Evolutionary conservation across 306 rosid species (phyloP), one percentile per base, ranked within the genome.

Genomic region (Cucumis hystrix): DNA sequence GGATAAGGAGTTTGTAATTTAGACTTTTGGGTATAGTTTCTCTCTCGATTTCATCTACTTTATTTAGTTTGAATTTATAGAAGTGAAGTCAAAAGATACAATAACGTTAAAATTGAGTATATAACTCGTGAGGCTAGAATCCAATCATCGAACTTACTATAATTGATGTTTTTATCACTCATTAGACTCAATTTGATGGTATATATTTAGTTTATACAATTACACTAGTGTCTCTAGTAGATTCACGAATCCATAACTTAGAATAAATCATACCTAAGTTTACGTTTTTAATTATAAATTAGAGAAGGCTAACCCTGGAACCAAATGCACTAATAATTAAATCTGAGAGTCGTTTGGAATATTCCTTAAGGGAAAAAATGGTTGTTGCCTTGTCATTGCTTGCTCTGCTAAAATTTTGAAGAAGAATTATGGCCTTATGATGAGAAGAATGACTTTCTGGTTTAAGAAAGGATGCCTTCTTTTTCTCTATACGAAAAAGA

Each of bases 401-500:
- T 67, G 18, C 73, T 17, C 72, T 67, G 52, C 28, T 40, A 21
- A 68, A 69, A 12, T 23, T 25, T 28, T 49, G 76, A 51, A 7
- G 75, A 13, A 70, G 59, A 70, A 70, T 10, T 23, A 49, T 25
- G 15, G 43, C 23, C 76, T 49, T 30, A 49, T 33, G 43, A 6
- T 71, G 76, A 49, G 59, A 47, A 71, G 16, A 71, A 71, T 25
- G 59, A 23, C 76, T 71, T 15, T 71, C 21, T 71, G 76, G 60
- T 28, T 49, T 49, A 71, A 71, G 5, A 49, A 71, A 49, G 76
- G 60, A 71, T 45, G 60, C 60, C 76, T 67, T 71, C 23, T 71
- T 71, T 71, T 49, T 49, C 76, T 71, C 15, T 41, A 71, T 71
- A 30, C 6, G 60, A 47, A 68, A 40, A 68, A 68, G 35, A 41